Evolutionary conservation across 2,329 filamentous ascomycete genomes (phyloP), one percentile per base, ranked within the genome.

Genomic region (Paecilomyces fulvus): DNA sequence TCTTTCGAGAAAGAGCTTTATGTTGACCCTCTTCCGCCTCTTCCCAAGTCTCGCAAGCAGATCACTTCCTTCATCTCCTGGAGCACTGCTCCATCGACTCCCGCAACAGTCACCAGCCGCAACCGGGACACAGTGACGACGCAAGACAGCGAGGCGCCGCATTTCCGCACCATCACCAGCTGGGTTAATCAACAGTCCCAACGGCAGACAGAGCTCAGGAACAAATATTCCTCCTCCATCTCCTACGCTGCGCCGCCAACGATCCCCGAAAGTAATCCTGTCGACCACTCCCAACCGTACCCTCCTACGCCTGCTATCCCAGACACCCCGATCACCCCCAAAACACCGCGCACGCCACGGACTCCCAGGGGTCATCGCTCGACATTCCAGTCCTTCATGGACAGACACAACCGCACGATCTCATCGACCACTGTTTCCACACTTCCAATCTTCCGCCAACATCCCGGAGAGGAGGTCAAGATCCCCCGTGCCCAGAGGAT

Each of bases 391-490:
- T 30, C 50, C 8, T 33, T 30, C 17, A 17, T 30, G 25, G 20
- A 14, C 8, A 30, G 28, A 33, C 14, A 56, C 50, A 25, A 50
- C 30, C 12, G 55, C 49, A 9, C 54, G 3, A 31, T 43, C 30
- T 33, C 56, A 14, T 53, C 53, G 11, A 28, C 48, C 4, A 49
- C 48, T 46, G 30, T 43, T n/a, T 57, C 55, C 3, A 59, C 58
- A 1, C 50, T 54, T 3, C 51, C 55, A 2, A 52, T 59, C 17
- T 59, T 55, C 37, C 48, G 53, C 52, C 53, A 55, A 11, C 55
- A 59, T 33, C 58, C 56, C 5, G 53, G 55, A 5, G 52, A 55
- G 23, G 55, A 58, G 49, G 52, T 59, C 11, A 46, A 54, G 33
- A 20, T 55, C 8, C 46, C 33, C 14, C 49, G 31, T 1, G 4